A percentile compares a stretch with the other conserved stretches of the same genome.
Evolutionary conservation across 306 rosid species (phyloP).

Genomic region (Lathyrus sativus): DNA sequence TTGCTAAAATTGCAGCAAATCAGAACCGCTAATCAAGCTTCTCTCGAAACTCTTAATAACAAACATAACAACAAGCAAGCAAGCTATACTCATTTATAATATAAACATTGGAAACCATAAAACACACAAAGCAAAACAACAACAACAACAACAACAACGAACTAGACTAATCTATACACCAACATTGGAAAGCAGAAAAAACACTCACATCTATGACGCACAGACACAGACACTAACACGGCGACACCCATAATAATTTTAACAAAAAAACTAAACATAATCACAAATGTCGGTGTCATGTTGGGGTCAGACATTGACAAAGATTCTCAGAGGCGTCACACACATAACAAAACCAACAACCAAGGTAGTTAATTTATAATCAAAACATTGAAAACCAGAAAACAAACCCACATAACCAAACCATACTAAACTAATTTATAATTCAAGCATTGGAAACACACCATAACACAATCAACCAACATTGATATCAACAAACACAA

Average conservation of each 20-base stretch:
- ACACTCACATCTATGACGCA: no score
- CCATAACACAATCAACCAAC: constrained; percentile 20
- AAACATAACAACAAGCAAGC: constrained; percentile 5
- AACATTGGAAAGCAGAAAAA: no score
- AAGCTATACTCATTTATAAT: constrained; percentile 28
- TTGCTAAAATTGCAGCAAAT: neutral
- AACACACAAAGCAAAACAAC: neutral
- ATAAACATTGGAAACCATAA: constrained; percentile 34
- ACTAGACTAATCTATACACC: neutral
- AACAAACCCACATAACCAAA: neutral
- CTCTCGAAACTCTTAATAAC: neutral
- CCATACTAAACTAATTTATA: constrained; percentile 28
- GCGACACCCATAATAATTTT: no score
- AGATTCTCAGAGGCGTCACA: no score
- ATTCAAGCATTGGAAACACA: constrained; percentile 32
- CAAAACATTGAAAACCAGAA: constrained; percentile 34
- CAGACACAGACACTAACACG: no score
- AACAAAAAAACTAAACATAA: no score
- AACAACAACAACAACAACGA: neutral
- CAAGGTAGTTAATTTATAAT: constrained; percentile 15
- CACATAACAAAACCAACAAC: no score
- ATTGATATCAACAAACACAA: constrained; percentile 25
- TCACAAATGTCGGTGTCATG: no score
- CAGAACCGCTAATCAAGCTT: no score
- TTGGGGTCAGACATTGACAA: no score